Conservation (phyloP, 257 asterid genomes). For the Forsythia suspensa region DNA sequence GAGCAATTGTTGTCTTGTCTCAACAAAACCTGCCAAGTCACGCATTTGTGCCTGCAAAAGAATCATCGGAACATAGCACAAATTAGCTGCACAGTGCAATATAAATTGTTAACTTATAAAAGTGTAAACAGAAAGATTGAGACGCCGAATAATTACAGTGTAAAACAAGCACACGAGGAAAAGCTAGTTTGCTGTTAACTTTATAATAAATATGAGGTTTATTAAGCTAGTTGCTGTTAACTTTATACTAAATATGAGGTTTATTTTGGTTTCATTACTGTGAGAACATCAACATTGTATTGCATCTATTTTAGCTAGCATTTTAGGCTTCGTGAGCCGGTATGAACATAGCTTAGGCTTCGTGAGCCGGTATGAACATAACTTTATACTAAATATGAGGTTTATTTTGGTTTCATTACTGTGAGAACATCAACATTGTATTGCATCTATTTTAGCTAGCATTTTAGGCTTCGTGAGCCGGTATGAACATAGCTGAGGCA, state of each 20-base stretch:
- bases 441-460: neutral
- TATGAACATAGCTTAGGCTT: neutral
- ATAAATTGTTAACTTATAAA: neutral
- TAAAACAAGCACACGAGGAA: neutral
- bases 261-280: neutral
- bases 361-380: no score
- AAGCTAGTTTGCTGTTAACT: neutral
- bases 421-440: neutral
- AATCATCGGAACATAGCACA: slow-evolving; percentile 24
- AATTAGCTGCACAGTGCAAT: slow-evolving; percentile 12
- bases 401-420: neutral
- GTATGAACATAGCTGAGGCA: neutral
- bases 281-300: neutral
- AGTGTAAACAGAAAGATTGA: neutral
- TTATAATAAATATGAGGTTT: neutral
- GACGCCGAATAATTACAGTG: neutral
- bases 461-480: neutral
- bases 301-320: neutral
- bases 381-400: neutral
- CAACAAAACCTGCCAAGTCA: slow-evolving; percentile 96
- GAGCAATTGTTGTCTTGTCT: slow-evolving; percentile 93
- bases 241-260: neutral
- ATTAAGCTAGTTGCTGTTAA: neutral
- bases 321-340: neutral
- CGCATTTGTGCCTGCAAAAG: slow-evolving; percentile 95